Evolutionary conservation across 805 yeast genomes (phyloP), one percentile per base, ranked within the genome.

Genomic region (Middelhovenomyces tepae): DNA sequence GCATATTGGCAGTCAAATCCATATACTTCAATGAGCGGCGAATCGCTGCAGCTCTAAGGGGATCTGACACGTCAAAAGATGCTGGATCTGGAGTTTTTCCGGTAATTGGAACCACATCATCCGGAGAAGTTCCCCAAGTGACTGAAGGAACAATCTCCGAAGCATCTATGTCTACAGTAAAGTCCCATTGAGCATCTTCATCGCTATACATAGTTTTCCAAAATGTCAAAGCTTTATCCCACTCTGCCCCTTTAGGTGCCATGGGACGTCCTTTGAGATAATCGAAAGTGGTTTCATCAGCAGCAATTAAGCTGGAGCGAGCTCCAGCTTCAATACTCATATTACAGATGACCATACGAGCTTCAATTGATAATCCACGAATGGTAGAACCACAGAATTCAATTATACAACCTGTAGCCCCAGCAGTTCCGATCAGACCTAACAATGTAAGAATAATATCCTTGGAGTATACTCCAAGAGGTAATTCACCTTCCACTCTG

Each of bases 241-340:
- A 87, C 62, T 85, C 84, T 4, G 60, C 82, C 40, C 89, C 96
- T 54, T 73, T 72, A 54, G 96, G 96, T 42, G 94, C 86, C 46
- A 87, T 69, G 23, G 95, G 95, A 56, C 94, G 73, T 40, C 87
- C 93, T 64, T 84, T 75, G 49, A 87, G 67, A 61, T 87, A 87
- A 38, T 78, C 78, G 50, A 79, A 81, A 20, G 95, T 85, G 34
- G 58, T 75, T 43, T 84, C 78, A 56, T 87, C 97, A 7, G 97
- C 96, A 45, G 76, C 78, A 54, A 87, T 87, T 94, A 87, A 83
- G 63, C 97, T 96, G 16, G 97, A 95, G 65, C 97, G 78, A 11
- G 97, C 96, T 64, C 97, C 97, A 40, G 79, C 97, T 65, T 87
- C 97, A 52, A 87, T 86, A 30, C 95, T 77, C 97, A 87, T 87